A percentile compares a stretch with the other conserved stretches of the same genome.
These are phyloP conservation scores for Hypholoma sublateritium DNA, from an alignment of 768 basidiomycete species.

Conservation along the genomic window DNA sequence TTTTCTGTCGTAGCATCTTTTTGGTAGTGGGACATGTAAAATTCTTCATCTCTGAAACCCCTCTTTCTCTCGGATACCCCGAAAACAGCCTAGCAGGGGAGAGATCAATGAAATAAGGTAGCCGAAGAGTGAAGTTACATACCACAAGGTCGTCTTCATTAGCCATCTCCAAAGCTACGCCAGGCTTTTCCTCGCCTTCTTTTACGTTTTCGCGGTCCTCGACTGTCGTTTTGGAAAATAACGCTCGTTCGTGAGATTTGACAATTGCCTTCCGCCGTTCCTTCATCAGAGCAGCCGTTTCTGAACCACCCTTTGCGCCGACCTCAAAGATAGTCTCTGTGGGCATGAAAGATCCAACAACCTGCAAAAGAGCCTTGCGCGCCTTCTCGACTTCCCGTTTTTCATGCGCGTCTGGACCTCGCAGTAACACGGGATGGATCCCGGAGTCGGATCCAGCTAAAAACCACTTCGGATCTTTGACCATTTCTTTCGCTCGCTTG, in stretches of 20 bases:
- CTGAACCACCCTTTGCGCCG: conserved; percentile 66
- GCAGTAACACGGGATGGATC: conserved; percentile 69
- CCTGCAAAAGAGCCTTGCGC: conserved; percentile 64
- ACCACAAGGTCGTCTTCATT: conserved; percentile 80
- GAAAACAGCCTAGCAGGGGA: conserved; percentile 58
- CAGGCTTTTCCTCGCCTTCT: conserved; percentile 30
- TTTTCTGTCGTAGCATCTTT: conserved; percentile 86
- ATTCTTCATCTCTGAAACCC: conserved; percentile 75
- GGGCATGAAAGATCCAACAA: conserved; percentile 83
- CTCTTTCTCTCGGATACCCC: conserved; percentile 50
- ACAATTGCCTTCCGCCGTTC: conserved; percentile 76
- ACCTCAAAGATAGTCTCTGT: conserved; percentile 91
- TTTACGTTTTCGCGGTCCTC: conserved; percentile 36
- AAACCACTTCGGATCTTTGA: conserved; percentile 70
- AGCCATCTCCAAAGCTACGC: conserved; percentile 61
- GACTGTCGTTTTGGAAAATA: conserved; percentile 31
- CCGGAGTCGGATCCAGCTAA: conserved; percentile 63
- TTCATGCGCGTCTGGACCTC: conserved; percentile 35
- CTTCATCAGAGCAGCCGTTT: conserved; percentile 80
- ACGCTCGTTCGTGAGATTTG: conserved; percentile 57
- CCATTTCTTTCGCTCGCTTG: conserved; percentile 86
- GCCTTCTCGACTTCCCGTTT: conserved; percentile 48
- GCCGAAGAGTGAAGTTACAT: conserved; percentile 19
- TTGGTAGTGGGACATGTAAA: conserved; percentile 92
- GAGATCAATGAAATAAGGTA: background rate